Evolutionary conservation across 352 stramenopile genomes (phyloP).

Genomic region (Pythium oligandrum): DNA sequence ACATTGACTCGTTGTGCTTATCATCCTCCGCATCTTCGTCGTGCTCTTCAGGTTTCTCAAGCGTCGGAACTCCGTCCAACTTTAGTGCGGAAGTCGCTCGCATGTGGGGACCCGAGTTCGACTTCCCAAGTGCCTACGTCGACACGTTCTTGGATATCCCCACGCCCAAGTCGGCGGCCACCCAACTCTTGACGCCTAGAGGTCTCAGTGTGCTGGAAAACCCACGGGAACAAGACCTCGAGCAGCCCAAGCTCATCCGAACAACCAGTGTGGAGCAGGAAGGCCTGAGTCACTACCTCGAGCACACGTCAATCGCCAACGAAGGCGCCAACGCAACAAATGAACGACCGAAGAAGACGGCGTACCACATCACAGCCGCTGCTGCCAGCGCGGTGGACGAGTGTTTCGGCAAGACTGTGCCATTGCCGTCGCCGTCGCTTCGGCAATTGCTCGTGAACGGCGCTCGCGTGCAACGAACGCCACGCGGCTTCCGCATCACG

Average conservation of each 20-base stretch:
- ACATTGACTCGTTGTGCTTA: conserved; percentile 35
- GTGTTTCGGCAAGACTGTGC: conserved; percentile 37
- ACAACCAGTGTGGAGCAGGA: conserved; percentile 74
- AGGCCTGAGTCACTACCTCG: conserved; percentile 66
- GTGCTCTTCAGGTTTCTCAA: conserved; percentile 33
- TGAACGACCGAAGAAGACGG: conserved; percentile 1
- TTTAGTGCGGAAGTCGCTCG: conserved; percentile 39
- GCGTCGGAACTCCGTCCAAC: conserved; percentile 68
- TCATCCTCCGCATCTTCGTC: conserved; percentile 5
- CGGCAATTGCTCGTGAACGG: conserved; percentile 1
- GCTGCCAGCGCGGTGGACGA: conserved; percentile 42
- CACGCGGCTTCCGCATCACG: conserved; percentile 22
- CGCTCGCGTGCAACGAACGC: conserved; percentile 19
- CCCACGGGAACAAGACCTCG: conserved; percentile 17
- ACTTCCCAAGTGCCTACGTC: conserved; percentile 46
- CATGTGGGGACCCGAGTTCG: conserved; percentile 63
- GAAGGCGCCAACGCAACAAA: conserved; percentile 3
- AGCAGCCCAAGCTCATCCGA: conserved; percentile 55
- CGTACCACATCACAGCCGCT: conserved; percentile 15
- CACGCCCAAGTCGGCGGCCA: conserved; percentile 48
- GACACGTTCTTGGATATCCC: conserved; percentile 75
- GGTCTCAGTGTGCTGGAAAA: conserved; percentile 12
- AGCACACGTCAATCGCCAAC: conserved; percentile 50
- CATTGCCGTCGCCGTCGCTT: conserved; percentile 11
- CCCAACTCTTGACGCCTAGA: neutral